These are phyloP conservation scores for Phaffia rhodozyma DNA, from an alignment of 1,284 basidiomycete species.

Conservation along the genomic window DNA sequence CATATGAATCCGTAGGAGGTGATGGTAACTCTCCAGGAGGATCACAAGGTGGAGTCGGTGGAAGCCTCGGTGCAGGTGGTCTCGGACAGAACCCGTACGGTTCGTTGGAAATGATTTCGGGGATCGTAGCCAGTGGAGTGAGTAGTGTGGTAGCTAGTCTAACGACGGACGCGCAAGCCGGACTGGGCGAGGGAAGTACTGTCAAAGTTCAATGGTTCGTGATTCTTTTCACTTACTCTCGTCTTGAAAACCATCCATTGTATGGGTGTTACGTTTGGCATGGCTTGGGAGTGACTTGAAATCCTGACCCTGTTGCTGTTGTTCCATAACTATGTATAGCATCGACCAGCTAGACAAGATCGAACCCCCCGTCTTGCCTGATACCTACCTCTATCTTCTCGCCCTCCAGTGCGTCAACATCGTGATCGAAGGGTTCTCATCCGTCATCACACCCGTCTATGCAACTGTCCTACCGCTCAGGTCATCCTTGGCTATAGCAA, in stretches of 20 bases:
- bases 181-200: conserved; percentile 57
- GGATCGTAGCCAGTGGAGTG: conserved; percentile 68
- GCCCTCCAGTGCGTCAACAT: conserved; percentile 78
- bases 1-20: not conserved
- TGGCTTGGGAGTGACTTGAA: not conserved
- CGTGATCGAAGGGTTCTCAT: conserved; percentile 74
- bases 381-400: conserved; percentile 83
- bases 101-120: conserved; percentile 56
- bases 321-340: conserved; percentile 37
- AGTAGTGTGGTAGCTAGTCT: conserved; percentile 61
- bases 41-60: conserved; percentile 24
- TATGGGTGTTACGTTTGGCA: not conserved
- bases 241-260: not conserved
- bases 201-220: conserved; percentile 76
- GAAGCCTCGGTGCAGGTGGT: conserved; percentile 25
- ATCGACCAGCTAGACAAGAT: conserved; percentile 95
- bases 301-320: conserved; percentile 12
- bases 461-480: conserved; percentile 56
- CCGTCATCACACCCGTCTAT: conserved; percentile 58
- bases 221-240: not conserved
- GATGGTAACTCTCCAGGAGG: conserved; percentile 22
- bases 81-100: conserved; percentile 33
- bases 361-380: conserved; percentile 81
- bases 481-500: conserved; percentile 41
- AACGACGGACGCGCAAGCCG: conserved; percentile 42